Conservation (phyloP, 352 stramenopile genomes). For the Phytophthora idaei region DNA sequence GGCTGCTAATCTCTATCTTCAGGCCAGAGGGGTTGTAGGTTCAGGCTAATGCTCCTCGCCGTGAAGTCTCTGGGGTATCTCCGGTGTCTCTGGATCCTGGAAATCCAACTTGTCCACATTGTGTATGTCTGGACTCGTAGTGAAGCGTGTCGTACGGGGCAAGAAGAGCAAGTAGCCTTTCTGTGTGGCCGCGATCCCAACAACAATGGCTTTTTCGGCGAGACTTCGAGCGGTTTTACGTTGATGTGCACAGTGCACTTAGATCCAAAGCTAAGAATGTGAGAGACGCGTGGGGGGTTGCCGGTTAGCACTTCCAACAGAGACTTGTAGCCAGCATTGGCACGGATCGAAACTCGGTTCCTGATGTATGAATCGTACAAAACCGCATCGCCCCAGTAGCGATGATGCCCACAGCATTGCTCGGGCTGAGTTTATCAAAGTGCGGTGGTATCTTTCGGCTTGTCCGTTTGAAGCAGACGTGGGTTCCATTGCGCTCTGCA, state of each 20-base stretch:
- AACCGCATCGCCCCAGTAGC: constrained; percentile 12
- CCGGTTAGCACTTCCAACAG: not conserved
- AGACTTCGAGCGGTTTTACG: not conserved
- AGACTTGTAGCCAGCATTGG: constrained; percentile 4
- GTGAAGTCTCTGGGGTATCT: not conserved
- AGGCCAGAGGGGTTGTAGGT: not conserved
- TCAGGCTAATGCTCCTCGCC: too few relatives aligned
- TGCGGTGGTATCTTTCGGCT: constrained; percentile 2
- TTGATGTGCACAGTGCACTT: not conserved
- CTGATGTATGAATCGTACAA: constrained; percentile 9
- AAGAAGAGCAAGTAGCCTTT: constrained; percentile 4
- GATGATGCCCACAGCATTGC: constrained; percentile 7
- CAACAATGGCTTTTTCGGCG: not conserved
- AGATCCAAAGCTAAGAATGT: not conserved
- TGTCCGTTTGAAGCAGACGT: constrained; percentile 15
- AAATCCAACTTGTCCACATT: constrained; percentile 9
- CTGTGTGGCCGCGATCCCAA: not conserved
- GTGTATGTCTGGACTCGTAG: not conserved
- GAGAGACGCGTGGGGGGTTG: not conserved
- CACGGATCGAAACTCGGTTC: not conserved
- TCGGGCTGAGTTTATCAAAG: not conserved
- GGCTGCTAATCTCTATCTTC: not conserved
- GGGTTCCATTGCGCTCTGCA: constrained; percentile 10
- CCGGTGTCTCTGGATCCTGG: not conserved
- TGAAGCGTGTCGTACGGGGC: not conserved